These are phyloP conservation scores for Aspergillus intermedius DNA, from an alignment of 2,329 filamentous ascomycete genomes.

Conservation along the genomic window DNA sequence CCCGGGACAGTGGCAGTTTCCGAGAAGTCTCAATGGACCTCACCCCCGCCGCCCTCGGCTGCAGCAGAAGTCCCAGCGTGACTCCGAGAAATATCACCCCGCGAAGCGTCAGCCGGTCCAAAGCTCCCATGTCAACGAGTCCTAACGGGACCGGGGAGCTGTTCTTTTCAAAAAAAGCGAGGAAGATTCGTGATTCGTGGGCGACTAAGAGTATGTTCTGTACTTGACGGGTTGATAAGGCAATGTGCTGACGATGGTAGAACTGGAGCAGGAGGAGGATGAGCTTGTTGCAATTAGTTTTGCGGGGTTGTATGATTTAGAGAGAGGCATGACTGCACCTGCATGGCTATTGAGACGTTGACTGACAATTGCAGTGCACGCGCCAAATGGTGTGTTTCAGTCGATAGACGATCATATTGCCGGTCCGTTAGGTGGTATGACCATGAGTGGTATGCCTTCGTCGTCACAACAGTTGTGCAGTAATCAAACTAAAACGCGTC, in stretches of 20 bases:
- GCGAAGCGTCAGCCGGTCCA: slow-evolving; percentile 2
- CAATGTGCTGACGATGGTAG: slow-evolving; percentile 5
- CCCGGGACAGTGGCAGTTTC: slow-evolving; percentile 12
- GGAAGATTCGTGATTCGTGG: slow-evolving; percentile 22
- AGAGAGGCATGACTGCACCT: slow-evolving; percentile 15
- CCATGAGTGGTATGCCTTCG: slow-evolving; percentile 10
- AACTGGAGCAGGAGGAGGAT: slow-evolving; percentile 23
- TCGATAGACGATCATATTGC: slow-evolving; percentile 4
- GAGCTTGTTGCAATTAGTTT: slow-evolving; percentile 25
- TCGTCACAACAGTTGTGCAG: neutral
- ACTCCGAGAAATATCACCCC: slow-evolving; percentile 9
- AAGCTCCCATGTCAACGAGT: slow-evolving; percentile 7
- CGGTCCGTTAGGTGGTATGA: slow-evolving; percentile 5
- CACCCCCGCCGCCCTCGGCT: slow-evolving; percentile 1
- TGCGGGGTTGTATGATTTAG: slow-evolving; percentile 22
- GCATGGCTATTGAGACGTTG: neutral
- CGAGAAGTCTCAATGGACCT: neutral
- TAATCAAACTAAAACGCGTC: neutral
- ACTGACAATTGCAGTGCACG: slow-evolving; percentile 16
- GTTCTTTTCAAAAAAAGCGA: slow-evolving; percentile 15
- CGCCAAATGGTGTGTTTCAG: slow-evolving; percentile 19
- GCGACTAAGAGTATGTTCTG: slow-evolving; percentile 18
- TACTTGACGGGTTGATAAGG: neutral
- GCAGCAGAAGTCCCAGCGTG: slow-evolving; percentile 16
- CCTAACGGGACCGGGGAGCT: slow-evolving; percentile 8